These are phyloP conservation scores for Colletotrichum sp. DNA, from an alignment of 2,329 filamentous ascomycete genomes.

Conservation along the genomic window DNA sequence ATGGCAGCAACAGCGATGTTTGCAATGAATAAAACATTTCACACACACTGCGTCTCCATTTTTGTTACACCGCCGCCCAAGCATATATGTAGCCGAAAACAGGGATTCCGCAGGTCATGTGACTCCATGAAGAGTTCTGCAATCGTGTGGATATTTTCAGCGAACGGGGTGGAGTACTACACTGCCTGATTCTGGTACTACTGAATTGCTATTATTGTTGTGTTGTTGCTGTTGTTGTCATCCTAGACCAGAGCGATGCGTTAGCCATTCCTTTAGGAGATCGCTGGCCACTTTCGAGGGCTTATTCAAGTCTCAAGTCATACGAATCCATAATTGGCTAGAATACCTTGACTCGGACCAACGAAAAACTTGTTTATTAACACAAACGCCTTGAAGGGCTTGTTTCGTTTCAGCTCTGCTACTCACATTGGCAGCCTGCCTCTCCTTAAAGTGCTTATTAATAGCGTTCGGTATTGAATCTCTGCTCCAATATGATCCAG, in stretches of 20 bases:
- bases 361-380: background rate
- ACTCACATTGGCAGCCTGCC: background rate
- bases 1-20: background rate
- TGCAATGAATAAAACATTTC: background rate
- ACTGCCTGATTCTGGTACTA: background rate
- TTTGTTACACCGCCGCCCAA: background rate
- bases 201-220: no score
- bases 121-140: background rate
- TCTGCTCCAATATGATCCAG: background rate
- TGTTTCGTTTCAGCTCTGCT: background rate
- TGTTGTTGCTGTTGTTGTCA: background rate
- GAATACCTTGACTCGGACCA: fast-evolving
- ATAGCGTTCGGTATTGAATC: background rate
- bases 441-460: background rate
- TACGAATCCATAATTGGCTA: background rate
- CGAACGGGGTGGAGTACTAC: background rate
- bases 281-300: background rate
- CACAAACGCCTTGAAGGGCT: background rate
- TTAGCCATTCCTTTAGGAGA: background rate
- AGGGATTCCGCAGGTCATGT: background rate
- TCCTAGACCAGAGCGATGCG: background rate
- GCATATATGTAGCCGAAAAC: background rate
- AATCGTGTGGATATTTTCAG: background rate
- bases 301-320: background rate
- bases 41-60: background rate